Evolutionary conservation across 2,329 filamentous ascomycete species (phyloP).

Genomic region (Apiospora sp.): DNA sequence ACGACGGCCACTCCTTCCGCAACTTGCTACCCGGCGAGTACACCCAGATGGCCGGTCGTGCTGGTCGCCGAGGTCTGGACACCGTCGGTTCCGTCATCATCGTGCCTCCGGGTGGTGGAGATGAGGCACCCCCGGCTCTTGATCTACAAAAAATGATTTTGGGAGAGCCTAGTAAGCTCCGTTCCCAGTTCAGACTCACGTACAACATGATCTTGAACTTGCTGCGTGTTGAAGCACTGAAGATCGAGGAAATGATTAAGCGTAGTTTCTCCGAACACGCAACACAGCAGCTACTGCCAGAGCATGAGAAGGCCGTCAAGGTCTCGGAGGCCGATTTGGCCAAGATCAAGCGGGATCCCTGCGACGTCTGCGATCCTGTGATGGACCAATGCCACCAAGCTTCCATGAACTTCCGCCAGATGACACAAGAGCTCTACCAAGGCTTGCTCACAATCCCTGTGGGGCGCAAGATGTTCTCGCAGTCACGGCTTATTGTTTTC

Average conservation of each 20-base stretch:
- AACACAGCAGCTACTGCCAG: constrained; percentile 90
- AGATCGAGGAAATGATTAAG: constrained; percentile 99
- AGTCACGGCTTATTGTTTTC: constrained; percentile 82
- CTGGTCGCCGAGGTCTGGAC: constrained; percentile 91
- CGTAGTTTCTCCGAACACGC: constrained; percentile 98
- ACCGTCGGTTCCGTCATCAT: constrained; percentile 94
- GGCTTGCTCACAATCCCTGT: constrained; percentile 81
- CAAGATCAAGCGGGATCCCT: constrained; percentile 87
- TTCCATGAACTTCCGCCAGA: constrained; percentile 77
- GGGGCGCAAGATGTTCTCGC: constrained; percentile 79
- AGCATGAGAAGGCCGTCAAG: constrained; percentile 95
- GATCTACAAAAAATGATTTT: constrained; percentile 93
- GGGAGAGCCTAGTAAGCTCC: constrained; percentile 91
- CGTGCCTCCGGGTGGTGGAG: constrained; percentile 78
- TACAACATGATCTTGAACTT: constrained; percentile 99
- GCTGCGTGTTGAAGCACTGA: constrained; percentile 91
- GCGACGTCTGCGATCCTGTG: constrained; percentile 80
- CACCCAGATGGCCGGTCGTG: constrained; percentile 97
- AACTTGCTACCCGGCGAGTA: constrained; percentile 95
- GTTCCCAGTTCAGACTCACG: constrained; percentile 94
- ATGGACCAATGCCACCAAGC: constrained; percentile 84
- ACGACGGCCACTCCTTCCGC: constrained; percentile 90
- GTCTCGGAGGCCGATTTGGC: constrained; percentile 89
- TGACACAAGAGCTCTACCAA: constrained; percentile 84
- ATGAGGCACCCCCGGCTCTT: constrained; percentile 86